A percentile compares a stretch with the other conserved stretches of the same genome.
Conservation (phyloP, 2,329 filamentous ascomycete species). For the Botrytis paeoniae region DNA sequence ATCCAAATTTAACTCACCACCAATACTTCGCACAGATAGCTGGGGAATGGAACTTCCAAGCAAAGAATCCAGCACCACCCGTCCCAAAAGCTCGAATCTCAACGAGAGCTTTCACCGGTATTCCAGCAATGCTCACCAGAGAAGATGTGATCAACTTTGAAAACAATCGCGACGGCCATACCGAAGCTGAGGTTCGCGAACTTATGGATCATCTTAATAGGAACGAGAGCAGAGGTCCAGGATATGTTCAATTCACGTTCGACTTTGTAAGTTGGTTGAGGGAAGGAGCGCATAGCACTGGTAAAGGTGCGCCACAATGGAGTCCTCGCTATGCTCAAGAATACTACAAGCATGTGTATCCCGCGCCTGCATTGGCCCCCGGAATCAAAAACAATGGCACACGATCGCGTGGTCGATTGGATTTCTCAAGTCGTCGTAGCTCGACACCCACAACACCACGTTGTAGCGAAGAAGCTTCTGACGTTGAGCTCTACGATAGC, state of each 20-base stretch:
- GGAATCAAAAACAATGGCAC: neutral
- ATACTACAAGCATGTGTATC: neutral
- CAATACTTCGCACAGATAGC: neutral
- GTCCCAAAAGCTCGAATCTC: neutral
- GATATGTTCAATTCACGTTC: constrained; percentile 7
- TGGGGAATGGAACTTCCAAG: neutral
- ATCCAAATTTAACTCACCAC: neutral
- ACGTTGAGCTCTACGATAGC: neutral
- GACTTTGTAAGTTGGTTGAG: neutral
- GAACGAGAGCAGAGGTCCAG: constrained; percentile 9
- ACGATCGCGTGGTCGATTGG: neutral
- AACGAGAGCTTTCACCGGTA: no score
- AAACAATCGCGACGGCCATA: neutral
- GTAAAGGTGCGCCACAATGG: neutral
- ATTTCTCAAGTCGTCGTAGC: neutral
- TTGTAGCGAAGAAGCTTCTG: neutral
- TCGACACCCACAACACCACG: neutral
- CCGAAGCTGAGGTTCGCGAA: neutral
- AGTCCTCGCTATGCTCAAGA: neutral
- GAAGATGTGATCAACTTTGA: neutral
- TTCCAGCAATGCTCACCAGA: neutral
- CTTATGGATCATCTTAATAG: neutral
- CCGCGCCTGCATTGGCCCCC: neutral
- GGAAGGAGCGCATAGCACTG: neutral
- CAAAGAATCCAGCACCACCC: neutral